Evolutionary conservation across 148 eudicot genomes (phyloP).

Genomic region (Silene uniflora): DNA sequence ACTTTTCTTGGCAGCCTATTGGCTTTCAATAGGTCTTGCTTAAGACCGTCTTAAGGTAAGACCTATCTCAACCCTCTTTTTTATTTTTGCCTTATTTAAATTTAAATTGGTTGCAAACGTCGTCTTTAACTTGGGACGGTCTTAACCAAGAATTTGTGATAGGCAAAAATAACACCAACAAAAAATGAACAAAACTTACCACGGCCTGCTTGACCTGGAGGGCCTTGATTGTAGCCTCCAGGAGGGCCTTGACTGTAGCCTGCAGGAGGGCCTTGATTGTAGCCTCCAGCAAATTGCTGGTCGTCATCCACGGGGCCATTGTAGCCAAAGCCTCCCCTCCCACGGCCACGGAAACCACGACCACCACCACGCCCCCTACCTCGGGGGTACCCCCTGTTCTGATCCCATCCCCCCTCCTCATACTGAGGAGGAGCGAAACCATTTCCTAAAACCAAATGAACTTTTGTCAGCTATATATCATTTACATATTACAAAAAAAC

Average conservation of each 20-base stretch:
- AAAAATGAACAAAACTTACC: conserved; percentile 28
- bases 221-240: conserved; percentile 55
- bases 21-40: neutral
- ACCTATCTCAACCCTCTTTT: no score
- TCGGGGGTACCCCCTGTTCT: conserved; percentile 56
- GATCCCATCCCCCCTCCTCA: conserved; percentile 87
- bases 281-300: conserved; percentile 56
- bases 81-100: no score
- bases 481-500: neutral
- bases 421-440: conserved; percentile 57
- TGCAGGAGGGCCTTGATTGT: conserved; percentile 45
- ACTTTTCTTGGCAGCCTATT: neutral
- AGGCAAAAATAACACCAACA: neutral
- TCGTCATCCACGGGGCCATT: conserved; percentile 50
- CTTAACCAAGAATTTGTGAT: no score
- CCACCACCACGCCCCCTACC: conserved; percentile 87
- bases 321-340: conserved; percentile 62
- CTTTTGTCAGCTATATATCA: neutral
- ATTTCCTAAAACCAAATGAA: conserved; percentile 46
- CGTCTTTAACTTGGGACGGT: no score
- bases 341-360: conserved; percentile 65
- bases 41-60: no score
- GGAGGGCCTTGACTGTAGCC: conserved; percentile 57
- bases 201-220: conserved; percentile 40
- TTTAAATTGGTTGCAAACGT: no score